These are phyloP conservation scores for Chondrostereum purpureum DNA, from an alignment of 1,284 basidiomycete genomes.

Conservation along the genomic window DNA sequence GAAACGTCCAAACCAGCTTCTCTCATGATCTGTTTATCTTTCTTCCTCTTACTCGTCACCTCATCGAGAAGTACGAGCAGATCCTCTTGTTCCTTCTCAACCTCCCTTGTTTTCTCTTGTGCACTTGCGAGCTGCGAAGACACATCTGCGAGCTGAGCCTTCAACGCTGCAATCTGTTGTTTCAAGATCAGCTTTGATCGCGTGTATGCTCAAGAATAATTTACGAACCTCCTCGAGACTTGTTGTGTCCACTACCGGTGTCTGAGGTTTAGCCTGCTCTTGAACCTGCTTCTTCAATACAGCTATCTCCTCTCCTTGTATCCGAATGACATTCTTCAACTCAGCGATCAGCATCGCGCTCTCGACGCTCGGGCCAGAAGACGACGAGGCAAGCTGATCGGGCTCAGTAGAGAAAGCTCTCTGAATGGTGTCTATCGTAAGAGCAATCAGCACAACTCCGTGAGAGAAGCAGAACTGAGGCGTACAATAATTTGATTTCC, in stretches of 20 bases:
- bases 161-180: slow-evolving; percentile 31
- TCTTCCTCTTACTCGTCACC: slow-evolving; percentile 75
- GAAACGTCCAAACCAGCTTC: slow-evolving; percentile 80
- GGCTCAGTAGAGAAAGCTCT: slow-evolving; percentile 61
- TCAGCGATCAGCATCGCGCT: slow-evolving; percentile 75
- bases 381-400: slow-evolving; percentile 48
- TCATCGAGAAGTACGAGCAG: slow-evolving; percentile 92
- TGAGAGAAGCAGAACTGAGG: slow-evolving; percentile 11
- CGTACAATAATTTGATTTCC: slow-evolving; percentile 95
- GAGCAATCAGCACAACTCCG: slow-evolving; percentile 5
- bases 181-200: background rate
- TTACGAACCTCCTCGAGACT: slow-evolving; percentile 32
- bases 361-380: slow-evolving; percentile 67
- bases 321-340: slow-evolving; percentile 73
- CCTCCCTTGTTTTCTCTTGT: slow-evolving; percentile 67
- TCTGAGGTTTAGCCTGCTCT: slow-evolving; percentile 16
- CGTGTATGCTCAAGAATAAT: background rate
- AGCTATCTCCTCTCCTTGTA: slow-evolving; percentile 75
- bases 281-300: slow-evolving; percentile 50
- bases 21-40: slow-evolving; percentile 75
- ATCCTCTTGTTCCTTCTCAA: slow-evolving; percentile 93
- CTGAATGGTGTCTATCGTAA: slow-evolving; percentile 51
- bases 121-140: slow-evolving; percentile 46
- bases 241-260: slow-evolving; percentile 13
- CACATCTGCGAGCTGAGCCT: slow-evolving; percentile 37